Percentiles rank a stretch among this genome's conserved stretches.
Evolutionary conservation across 352 stramenopile species (phyloP).

Genomic region (Phytophthora pluvialis): DNA sequence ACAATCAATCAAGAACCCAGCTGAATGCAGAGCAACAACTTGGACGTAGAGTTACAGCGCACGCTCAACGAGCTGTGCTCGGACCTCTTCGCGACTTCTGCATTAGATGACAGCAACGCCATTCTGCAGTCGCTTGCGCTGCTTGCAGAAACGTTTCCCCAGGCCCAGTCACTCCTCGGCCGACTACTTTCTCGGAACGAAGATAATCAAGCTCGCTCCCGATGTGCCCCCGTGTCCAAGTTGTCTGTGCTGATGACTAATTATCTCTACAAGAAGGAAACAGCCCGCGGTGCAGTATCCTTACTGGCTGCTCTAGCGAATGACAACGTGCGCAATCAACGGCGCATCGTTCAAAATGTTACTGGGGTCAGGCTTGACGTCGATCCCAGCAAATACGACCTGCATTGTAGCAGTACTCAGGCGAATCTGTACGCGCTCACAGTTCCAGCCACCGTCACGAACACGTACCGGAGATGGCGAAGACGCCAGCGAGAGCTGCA

Average conservation of each 20-base stretch:
- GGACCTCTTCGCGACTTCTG: slow-evolving; percentile 33
- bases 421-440: slow-evolving; percentile 43
- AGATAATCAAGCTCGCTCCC: slow-evolving; percentile 4
- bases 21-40: slow-evolving; percentile 26
- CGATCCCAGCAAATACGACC: slow-evolving; percentile 6
- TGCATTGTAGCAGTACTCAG: background rate
- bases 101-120: slow-evolving; percentile 26
- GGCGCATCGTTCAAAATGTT: slow-evolving; percentile 46
- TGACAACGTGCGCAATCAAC: slow-evolving; percentile 45
- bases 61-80: slow-evolving; percentile 44
- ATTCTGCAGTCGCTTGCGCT: slow-evolving; percentile 44
- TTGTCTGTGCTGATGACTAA: slow-evolving; percentile 25
- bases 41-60: slow-evolving; percentile 39
- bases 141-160: slow-evolving; percentile 37
- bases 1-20: slow-evolving; percentile 16
- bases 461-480: slow-evolving; percentile 50
- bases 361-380: slow-evolving; percentile 33
- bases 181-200: slow-evolving; percentile 26
- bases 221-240: slow-evolving; percentile 9
- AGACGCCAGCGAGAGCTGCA: slow-evolving; percentile 43
- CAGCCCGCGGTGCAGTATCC: slow-evolving; percentile 26
- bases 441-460: slow-evolving; percentile 38
- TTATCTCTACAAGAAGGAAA: slow-evolving; percentile 47
- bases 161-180: slow-evolving; percentile 36
- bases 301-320: slow-evolving; percentile 47